Base-by-base conservation (phyloP, 1,139 yeast genomes). In the Ogataea hybrid region DNA sequence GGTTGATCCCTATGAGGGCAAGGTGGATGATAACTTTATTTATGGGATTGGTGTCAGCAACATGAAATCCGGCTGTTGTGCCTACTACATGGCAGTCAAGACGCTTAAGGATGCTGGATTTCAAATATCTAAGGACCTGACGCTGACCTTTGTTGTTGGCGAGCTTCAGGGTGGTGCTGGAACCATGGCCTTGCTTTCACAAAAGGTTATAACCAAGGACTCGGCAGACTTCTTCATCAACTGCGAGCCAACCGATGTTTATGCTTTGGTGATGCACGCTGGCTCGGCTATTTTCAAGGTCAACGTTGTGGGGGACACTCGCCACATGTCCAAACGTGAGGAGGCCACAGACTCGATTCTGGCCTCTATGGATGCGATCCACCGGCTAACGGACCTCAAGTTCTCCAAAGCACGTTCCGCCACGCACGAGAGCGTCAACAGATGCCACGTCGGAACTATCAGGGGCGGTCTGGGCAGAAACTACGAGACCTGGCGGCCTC, bases 401-500 rank as follows among this genome's bases (percentile, higher is more conserved):
- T 51, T 51, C 30, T 43, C 51, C 7, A 36, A 42, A 18, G 45
- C 52, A 6, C 21, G 35, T 21, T 40, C 50, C 11, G 43, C 41
- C 12, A 31, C 42, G 29, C 54, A 51, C 29, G 44, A 48, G 31
- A 43, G 47, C 28, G 47, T 49, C 18, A 51, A 51, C 33, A 35
- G 55, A 35, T 51, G 54, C 28, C 55, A 51, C 41, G 51, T 51
- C 11, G 55, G 54, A 6, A 44, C 50, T 2, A 51, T 51, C 29
- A 43, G 53, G 38, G 55, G 52, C 17, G 55, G 55, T 6, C 30
- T 51, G 34, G 54, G 54, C 2, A 39, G 55, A 34, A 33, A 29
- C 8, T 51, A 51, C 36, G 55, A 51, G 37, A 45, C 46, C 10
- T 65, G 61, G 62, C 51, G 62, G 43, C 56, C 60, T 20, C 62